Base-by-base conservation (phyloP, 331 rosid species). In the Rosa hybrid region DNA sequence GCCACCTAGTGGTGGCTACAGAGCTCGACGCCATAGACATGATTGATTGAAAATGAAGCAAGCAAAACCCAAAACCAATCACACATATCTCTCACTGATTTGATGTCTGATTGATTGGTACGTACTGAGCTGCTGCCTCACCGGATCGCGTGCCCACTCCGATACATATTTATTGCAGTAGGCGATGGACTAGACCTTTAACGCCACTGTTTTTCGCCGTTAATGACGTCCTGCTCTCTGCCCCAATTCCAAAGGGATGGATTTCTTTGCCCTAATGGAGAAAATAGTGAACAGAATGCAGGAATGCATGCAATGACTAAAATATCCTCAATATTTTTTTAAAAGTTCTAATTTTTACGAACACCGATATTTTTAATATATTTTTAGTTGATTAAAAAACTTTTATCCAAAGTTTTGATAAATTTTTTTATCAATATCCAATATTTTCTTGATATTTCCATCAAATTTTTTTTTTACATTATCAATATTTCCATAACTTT, bases 91-190 rank as follows among this genome's bases (percentile, higher is more conserved):
- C 62, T 18, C 62, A 23, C 6, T 23, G 7, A 25, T 25, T 0
- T 54, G 60, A 54, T 54, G 17, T 54, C 17, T 25, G 68, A 62
- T 62, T 62, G 41, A 62, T 62, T 25, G 68, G 12, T 56, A 56
- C 27, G 63, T 20, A 7, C 25, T 27, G 59, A 7, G 60, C 64
- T 27, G 57, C 59, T 48, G 34, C 68, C 68, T 83, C 54, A 75
- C 75, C 78, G 64, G 72, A 41, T 68, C 78, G 68, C 41, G 71
- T 59, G 86, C 75, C 38, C 56, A 48, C 74, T 70, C 63, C 63
- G 63, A n/a, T 56, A 7, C 3, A 56, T 56, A 56, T 20, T 56
- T 56, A 56, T 56, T n/a, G 5, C 13, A 9, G 56, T 53, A n/a
- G 13, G 4, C 25, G 63, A 56, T 56, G 63, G 63, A 56, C 12